phyloP scores from a whole-genome alignment of 495 filamentous ascomycete genomes.

The Evernia prunastri region DNA sequence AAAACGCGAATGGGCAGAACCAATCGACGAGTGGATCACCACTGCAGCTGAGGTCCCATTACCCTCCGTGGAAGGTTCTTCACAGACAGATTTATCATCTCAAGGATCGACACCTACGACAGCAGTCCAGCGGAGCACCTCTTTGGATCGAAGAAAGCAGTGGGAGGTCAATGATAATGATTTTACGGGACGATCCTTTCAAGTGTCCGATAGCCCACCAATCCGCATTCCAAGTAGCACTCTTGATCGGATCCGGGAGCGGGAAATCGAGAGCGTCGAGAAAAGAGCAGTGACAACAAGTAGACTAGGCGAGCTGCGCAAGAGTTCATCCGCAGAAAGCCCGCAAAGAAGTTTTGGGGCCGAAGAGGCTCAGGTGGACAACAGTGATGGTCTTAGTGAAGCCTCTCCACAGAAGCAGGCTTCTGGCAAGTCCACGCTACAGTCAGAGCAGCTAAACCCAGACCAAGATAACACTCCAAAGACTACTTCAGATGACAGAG shows the following conservation, averaged over 20 bases:
- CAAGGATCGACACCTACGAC: slow-evolving; percentile 35
- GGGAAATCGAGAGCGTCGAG: slow-evolving; percentile 54
- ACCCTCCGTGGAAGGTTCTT: slow-evolving; percentile 41
- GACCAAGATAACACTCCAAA: slow-evolving; percentile 34
- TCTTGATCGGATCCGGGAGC: slow-evolving; percentile 50
- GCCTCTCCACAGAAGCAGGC: not conserved
- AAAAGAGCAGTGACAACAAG: slow-evolving; percentile 53
- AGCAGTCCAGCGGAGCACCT: slow-evolving; percentile 30
- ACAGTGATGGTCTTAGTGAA: slow-evolving; percentile 12
- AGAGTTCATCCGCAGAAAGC: slow-evolving; percentile 41
- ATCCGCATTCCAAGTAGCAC: slow-evolving; percentile 38
- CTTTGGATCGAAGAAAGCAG: slow-evolving; percentile 44
- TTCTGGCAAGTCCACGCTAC: slow-evolving; percentile 11
- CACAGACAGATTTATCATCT: slow-evolving; percentile 31
- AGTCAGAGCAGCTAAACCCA: slow-evolving; percentile 15
- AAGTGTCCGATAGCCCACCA: slow-evolving; percentile 56
- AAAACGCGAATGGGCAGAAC: slow-evolving; percentile 17
- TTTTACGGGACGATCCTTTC: slow-evolving; percentile 57
- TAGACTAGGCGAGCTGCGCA: slow-evolving; percentile 51
- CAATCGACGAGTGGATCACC: slow-evolving; percentile 28
- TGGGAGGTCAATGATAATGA: slow-evolving; percentile 53
- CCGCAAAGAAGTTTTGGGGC: slow-evolving; percentile 28
- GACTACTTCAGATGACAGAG: slow-evolving; percentile 31
- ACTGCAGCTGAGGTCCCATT: slow-evolving; percentile 37
- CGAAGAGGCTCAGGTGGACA: slow-evolving; percentile 16